Evolutionary conservation across 2,329 filamentous ascomycete genomes (phyloP), one percentile per base, ranked within the genome.

Genomic region (Chrysoporthe cubensis): DNA sequence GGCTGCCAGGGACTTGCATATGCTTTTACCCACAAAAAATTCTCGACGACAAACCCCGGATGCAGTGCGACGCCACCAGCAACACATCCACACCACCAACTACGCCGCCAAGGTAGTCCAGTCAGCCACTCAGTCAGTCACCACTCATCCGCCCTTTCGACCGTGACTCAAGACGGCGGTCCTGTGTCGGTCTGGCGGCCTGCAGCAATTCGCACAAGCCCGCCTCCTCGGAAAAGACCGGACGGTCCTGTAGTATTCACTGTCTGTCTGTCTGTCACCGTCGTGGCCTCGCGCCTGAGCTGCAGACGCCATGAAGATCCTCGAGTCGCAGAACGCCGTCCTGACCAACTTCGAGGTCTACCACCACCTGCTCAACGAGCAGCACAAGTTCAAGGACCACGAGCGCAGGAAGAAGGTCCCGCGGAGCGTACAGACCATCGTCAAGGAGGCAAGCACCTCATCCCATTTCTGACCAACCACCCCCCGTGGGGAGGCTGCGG

Each of bases 271-370:
- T 42, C 57, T 7, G 21, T 14, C 57, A 44, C n/a, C 21, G 37
- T 2, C 50, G n/a, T 8, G 18, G 57, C 26, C 32, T 18, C 40
- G 14, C 2, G 50, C 26, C 14, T 14, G 37, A 52, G 43, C n/a
- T 46, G 37, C 21, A 44, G 21, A 32, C 40, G 46, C 13, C 62
- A 89, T 90, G 88, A 90, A 92, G 85, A 87, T 94, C 74, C 80
- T 93, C 73, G 90, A 91, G 74, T 82, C 90, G 3, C 90, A 93
- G 76, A 87, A 87, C 42, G 90, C 89, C 5, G 84, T 90, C 54
- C 82, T 94, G 74, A 87, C 88, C 76, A 93, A 93, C 77, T 90
- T 87, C 71, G 91, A 93, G 81, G 90, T 93, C 71, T 89, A 89
- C 73, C 82, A 85, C 66, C 90, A 92, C 73, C 79, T 93, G 50